Conservation (phyloP, 2,329 filamentous ascomycete species). For the Penicillium griseofulvum region DNA sequence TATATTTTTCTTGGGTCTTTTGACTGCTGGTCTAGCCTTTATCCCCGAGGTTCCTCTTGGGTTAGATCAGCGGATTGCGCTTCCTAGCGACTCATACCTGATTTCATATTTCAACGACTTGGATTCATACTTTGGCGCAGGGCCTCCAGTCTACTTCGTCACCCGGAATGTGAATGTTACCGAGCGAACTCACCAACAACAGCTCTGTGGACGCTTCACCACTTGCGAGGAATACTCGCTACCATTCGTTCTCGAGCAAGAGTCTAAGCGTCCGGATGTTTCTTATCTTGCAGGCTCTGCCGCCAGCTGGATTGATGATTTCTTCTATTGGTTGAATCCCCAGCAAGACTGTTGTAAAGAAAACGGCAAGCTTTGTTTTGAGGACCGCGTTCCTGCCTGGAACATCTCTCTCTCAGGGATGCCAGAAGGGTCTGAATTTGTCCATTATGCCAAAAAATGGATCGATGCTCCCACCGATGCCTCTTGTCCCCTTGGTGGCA, state of each 20-base stretch:
- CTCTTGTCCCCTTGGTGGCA: slow-evolving; percentile 82
- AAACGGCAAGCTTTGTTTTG: slow-evolving; percentile 71
- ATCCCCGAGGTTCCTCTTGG: slow-evolving; percentile 83
- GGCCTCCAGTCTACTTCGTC: slow-evolving; percentile 95
- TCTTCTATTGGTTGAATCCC: slow-evolving; percentile 94
- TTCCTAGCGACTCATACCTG: slow-evolving; percentile 89
- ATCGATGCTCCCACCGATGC: slow-evolving; percentile 74
- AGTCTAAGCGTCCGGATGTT: slow-evolving; percentile 81
- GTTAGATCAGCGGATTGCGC: slow-evolving; percentile 89
- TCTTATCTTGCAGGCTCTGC: slow-evolving; percentile 86
- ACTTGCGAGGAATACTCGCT: slow-evolving; percentile 82
- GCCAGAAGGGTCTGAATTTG: slow-evolving; percentile 89
- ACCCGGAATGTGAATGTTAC: slow-evolving; percentile 78
- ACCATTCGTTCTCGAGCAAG: slow-evolving; percentile 86
- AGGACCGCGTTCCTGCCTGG: slow-evolving; percentile 73
- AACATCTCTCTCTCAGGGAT: slow-evolving; percentile 86
- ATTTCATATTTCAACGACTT: slow-evolving; percentile 97
- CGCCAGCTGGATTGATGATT: slow-evolving; percentile 96
- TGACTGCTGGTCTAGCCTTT: slow-evolving; percentile 79
- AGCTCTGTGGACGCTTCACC: slow-evolving; percentile 87
- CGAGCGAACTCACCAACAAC: slow-evolving; percentile 70
- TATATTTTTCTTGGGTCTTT: slow-evolving; percentile 78
- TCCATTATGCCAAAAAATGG: slow-evolving; percentile 82
- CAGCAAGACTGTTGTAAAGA: slow-evolving; percentile 74
- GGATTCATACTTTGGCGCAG: slow-evolving; percentile 85